Percentiles rank a stretch among this genome's conserved stretches.
Conservation (phyloP, 345 rosid species). For the Rhizophora apiculata region DNA sequence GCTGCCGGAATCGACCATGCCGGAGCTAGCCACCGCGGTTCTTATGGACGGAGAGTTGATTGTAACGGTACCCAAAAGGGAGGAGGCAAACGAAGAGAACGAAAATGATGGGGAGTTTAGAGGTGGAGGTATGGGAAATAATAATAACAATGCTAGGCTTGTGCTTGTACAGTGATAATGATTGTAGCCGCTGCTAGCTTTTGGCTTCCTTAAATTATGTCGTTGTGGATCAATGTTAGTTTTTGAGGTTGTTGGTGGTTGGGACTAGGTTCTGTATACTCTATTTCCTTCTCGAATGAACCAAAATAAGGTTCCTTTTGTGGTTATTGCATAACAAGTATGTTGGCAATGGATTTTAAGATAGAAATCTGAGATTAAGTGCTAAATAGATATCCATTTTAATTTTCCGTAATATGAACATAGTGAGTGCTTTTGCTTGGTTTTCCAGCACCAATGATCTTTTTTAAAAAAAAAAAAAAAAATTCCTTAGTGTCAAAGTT, state of each 20-base stretch:
- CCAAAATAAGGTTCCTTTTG: constrained; percentile 13
- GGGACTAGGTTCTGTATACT: constrained; percentile 13
- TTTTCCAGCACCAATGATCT: neutral
- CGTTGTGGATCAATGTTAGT: constrained; percentile 20
- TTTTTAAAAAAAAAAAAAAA: too few species aligned
- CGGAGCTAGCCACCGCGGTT: constrained; percentile 88
- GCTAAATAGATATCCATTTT: neutral
- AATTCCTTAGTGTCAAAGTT: neutral
- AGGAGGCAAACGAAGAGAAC: constrained; percentile 31
- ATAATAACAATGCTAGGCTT: constrained; percentile 45
- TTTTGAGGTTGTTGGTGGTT: constrained; percentile 19
- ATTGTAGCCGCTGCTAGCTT: constrained; percentile 11
- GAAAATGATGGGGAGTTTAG: constrained; percentile 47
- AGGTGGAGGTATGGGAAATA: constrained; percentile 75
- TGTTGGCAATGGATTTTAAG: neutral
- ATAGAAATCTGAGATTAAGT: neutral
- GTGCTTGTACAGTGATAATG: constrained; percentile 74
- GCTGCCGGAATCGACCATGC: constrained; percentile 76
- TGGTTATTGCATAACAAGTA: neutral
- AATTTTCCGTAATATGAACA: neutral
- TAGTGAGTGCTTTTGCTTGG: neutral
- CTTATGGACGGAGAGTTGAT: constrained; percentile 65
- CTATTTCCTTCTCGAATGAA: constrained; percentile 25
- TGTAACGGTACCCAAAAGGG: constrained; percentile 86
- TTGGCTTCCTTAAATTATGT: constrained; percentile 14